Base-by-base conservation (phyloP, 2,329 filamentous ascomycete species). In the Aspergillus alliaceus region DNA sequence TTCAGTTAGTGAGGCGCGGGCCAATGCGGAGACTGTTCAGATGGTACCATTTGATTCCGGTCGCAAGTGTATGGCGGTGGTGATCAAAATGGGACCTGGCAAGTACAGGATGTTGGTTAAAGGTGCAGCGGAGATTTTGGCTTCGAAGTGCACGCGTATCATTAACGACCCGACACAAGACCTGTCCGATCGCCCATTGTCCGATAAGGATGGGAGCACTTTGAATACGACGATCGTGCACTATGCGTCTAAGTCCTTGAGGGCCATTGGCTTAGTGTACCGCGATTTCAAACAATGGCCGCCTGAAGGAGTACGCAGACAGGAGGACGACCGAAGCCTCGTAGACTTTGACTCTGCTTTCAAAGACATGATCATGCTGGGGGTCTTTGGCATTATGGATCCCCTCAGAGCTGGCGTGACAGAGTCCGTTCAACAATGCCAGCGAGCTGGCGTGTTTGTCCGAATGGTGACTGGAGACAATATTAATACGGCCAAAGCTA, bases 381-480 rank as follows among this genome's bases (percentile, higher is more conserved):
- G 85, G 29, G 80, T 93, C 66, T 88, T 92, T 51, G 90, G 90
- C 66, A 93, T 93, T 60, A 90, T 93, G 69, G 90, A 93, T 71
- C 90, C 90, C 44, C 82, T 93, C 12, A 88, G 90, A 59, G 81
- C 84, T 0, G 90, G 89, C 59, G 90, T 93, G n/a, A 80, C 80
- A 1, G 85, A 91, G 51, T 89, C 90, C 11, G 90, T 93, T 27
- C 79, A 79, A 58, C 81, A 86, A 57, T 93, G 90, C 68, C 89
- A 93, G 69, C 81, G 83, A 55, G 90, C 90, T 4, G 90, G 90
- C 58, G 90, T 93, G 11, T 84, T 88, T 59, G 89, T 93, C 18
- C 88, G 90, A 67, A 93, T 93, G 90, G 90, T 93, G 2, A 93
- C 90, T 4, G 90, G 90, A 61, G 90, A 93, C 76, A 93, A 93